phyloP scores from a whole-genome alignment of 305 asterid genomes.

The Fraxinus albicans region DNA sequence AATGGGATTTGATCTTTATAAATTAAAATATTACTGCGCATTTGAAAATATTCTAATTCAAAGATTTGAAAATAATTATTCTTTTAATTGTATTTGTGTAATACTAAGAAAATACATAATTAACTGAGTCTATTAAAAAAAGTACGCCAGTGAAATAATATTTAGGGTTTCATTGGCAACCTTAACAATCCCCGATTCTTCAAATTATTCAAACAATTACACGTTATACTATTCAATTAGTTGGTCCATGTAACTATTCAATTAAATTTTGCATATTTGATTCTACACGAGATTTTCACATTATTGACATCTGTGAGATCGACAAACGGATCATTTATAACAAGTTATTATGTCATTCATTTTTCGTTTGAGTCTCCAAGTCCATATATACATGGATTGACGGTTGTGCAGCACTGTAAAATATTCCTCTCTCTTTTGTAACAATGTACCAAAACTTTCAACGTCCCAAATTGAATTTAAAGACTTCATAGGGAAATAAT shows the following conservation, averaged over 20 bases:
- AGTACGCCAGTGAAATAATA: neutral
- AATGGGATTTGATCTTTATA: neutral
- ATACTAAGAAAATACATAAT: neutral
- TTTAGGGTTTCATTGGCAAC: neutral
- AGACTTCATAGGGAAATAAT: neutral
- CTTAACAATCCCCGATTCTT: neutral
- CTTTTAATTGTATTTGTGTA: neutral
- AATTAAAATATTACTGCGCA: neutral
- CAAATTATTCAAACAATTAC: neutral
- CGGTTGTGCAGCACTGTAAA: neutral
- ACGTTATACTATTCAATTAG: neutral
- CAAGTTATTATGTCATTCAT: neutral
- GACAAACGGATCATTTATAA: neutral
- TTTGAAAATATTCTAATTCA: neutral
- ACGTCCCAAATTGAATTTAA: neutral
- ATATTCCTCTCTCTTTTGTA: neutral
- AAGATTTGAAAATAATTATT: neutral
- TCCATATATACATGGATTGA: neutral
- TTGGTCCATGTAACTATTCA: no score
- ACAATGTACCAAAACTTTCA: neutral
- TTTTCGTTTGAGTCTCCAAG: neutral
- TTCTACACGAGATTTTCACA: neutral
- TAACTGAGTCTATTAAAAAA: no score
- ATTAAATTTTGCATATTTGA: no score
- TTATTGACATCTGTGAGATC: neutral